Evolutionary conservation across 2,329 filamentous ascomycete species (phyloP), one percentile per base, ranked within the genome.

Genomic region (Fusarium circinatum): DNA sequence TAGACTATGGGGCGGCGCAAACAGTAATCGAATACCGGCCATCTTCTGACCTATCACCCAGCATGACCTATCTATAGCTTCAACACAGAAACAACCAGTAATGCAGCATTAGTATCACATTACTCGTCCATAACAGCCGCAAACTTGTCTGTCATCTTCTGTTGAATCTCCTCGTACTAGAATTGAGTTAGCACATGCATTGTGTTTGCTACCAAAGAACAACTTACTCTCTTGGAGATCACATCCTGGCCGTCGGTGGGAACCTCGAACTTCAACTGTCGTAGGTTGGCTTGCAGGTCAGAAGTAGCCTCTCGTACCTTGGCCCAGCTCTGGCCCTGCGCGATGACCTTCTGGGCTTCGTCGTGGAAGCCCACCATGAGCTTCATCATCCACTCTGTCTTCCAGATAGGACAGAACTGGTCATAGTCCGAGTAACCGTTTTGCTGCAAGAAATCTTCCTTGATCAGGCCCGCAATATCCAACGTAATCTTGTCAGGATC

Each of bases 331-430:
- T 96, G 93, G 70, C 96, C 96, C 83, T 98, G 94, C 11, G 93
- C 89, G 80, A 99, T 90, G 12, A 94, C 95, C 90, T 98, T 98
- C 83, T 98, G 96, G 30, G 94, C 92, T 87, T 99, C 96, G 80
- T 99, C 97, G 82, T 98, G 94, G 90, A 96, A 99, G 66, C 92
- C 94, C 88, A 99, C 94, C 91, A 99, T 98, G 74, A 94, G 93
- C 90, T 97, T 98, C 96, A 99, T 99, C 96, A 99, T 98, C 92
- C 96, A 99, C 83, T 97, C 93, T 1, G 96, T 99, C 92, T 99
- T 99, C 96, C 96, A 99, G 80, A 99, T 90, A 56, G 96, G 96
- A 82, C 96, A 99, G 91, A 97, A 99, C 86, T 98, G 95, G 82
- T 99, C 96, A 83, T 99, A 98, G 84, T 98, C 94, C 76, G 93